A percentile compares a stretch with the other conserved stretches of the same genome.
Conservation (phyloP, 129 eudicot genomes). For the Centaurea solstitialis region DNA sequence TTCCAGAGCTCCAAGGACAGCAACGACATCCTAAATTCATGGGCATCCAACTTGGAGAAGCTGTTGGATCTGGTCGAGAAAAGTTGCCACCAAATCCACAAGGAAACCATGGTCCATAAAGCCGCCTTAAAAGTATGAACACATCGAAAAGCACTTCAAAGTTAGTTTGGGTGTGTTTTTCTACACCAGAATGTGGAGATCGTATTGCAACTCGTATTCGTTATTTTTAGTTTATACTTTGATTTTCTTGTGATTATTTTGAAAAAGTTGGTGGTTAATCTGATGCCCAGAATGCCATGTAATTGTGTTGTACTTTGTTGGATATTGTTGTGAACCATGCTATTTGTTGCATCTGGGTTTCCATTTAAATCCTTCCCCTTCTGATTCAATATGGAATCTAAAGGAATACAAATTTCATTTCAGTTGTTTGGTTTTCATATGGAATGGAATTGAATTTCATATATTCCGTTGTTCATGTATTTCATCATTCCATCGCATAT, state of each 20-base stretch:
- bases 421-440: too few relatives aligned
- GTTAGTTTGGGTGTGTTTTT: background rate
- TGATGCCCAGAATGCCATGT: background rate
- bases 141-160: background rate
- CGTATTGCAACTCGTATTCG: background rate
- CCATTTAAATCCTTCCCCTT: too few relatives aligned
- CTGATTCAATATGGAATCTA: too few relatives aligned
- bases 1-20: constrained; percentile 71
- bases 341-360: background rate
- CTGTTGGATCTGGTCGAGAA: constrained; percentile 78
- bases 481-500: too few relatives aligned
- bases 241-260: background rate
- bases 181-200: background rate
- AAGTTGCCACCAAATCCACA: constrained; percentile 87
- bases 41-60: constrained; percentile 74
- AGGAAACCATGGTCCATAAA: constrained; percentile 83
- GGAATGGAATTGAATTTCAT: too few relatives aligned
- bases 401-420: too few relatives aligned
- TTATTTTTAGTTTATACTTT: background rate
- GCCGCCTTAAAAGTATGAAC: constrained; percentile 47
- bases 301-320: background rate
- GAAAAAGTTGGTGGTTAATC: background rate
- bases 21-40: constrained; percentile 65
- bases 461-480: too few relatives aligned
- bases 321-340: background rate